Evolutionary conservation across 345 rosid genomes (phyloP).

Genomic region (Pistacia integerrima): DNA sequence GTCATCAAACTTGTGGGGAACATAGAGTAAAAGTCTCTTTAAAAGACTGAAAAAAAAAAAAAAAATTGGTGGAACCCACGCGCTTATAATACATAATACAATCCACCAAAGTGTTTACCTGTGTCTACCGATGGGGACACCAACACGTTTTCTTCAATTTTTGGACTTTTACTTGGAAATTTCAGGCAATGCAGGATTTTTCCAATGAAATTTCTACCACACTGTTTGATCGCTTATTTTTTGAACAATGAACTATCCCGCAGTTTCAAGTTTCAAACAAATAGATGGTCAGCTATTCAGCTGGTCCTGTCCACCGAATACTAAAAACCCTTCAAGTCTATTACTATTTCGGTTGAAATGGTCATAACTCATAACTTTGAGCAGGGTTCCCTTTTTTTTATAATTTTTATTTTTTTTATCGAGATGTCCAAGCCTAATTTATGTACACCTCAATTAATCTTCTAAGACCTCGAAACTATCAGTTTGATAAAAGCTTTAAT

Average conservation of each 20-base stretch:
- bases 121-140: background rate
- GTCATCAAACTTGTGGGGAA: background rate
- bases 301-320: too few relatives aligned
- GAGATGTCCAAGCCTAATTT: too few relatives aligned
- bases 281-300: background rate
- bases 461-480: too few relatives aligned
- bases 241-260: background rate
- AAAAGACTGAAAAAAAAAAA: too few relatives aligned
- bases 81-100: slow-evolving; percentile 32
- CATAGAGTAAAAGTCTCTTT: background rate
- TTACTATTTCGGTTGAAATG: slow-evolving; percentile 20
- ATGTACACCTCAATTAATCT: too few relatives aligned
- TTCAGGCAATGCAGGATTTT: background rate
- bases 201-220: slow-evolving; percentile 16
- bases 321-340: too few relatives aligned
- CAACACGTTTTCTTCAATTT: slow-evolving; percentile 23
- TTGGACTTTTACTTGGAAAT: slow-evolving; percentile 46
- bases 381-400: too few relatives aligned
- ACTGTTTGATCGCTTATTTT: slow-evolving; percentile 14
- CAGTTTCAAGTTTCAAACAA: slow-evolving; percentile 3
- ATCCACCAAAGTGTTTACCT: slow-evolving; percentile 9
- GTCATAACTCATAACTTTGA: slow-evolving; percentile 17
- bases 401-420: too few relatives aligned
- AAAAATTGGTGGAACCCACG: slow-evolving; percentile 44
- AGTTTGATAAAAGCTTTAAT: too few relatives aligned